Evolutionary conservation across 129 eudicot genomes (phyloP), one percentile per base, ranked within the genome.

Genomic region (Artemisia tridentata): DNA sequence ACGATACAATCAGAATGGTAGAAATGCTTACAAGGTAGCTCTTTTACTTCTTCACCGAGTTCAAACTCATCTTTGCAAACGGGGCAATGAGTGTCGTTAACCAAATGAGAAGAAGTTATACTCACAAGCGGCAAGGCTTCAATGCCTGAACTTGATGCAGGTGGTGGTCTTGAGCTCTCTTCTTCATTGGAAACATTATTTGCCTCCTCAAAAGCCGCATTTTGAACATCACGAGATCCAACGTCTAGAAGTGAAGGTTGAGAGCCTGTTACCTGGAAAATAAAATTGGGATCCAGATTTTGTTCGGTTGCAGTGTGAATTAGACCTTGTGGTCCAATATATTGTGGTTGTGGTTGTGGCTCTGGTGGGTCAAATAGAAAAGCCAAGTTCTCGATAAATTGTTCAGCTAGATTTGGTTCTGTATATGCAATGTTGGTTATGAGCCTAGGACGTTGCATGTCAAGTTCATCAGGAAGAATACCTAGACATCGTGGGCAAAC

Each of bases 51-150:
- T 64, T 38, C 79, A 13, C 91, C 88, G 12, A 90, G 75, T 76
- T 80, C 82, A 50, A 90, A 90, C 68, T 87, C 93, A 5, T 90
- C 96, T 69, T 90, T 90, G 62, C 96, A 90, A 56, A 90, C 81
- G 4, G 96, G 91, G 66, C 96, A 90, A 57, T 55, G 72, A 12
- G 88, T 72, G 57, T 87, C 88, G 19, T 75, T 81, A 19, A 52
- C 76, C 71, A 87, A 72, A 68, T 83, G 83, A 29, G 79, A 75
- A 6, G 72, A 72, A 11, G 80, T 81, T 23, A 90, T 75, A 20
- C 63, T 73, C 59, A 85, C 73, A 7, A 61, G 46, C 13, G 95
- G 89, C 74, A 90, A 57, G 4, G 77, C 72, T 47, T 82, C 85
- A 16, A 90, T 83, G 14, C 71, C 74, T 4, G 85, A 67, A 41